Conservation (phyloP, 495 filamentous ascomycete genomes). For the Neurospora sublineolata region DNA sequence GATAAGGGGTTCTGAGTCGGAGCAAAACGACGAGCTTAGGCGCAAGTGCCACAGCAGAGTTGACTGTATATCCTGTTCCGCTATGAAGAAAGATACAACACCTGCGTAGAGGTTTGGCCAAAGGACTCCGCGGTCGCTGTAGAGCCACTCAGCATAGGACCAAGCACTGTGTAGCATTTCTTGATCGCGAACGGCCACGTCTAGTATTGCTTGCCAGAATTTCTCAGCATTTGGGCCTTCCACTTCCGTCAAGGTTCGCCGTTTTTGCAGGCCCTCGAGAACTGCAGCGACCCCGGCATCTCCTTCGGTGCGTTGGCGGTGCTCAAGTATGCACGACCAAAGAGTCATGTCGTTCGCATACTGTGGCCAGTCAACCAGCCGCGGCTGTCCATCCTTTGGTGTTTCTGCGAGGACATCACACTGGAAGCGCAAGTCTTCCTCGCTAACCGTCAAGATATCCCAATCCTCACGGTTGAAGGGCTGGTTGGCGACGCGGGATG, state of each 20-base stretch:
- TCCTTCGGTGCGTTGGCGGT: conserved; percentile 49
- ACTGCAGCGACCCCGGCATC: conserved; percentile 37
- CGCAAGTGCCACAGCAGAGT: conserved; percentile 26
- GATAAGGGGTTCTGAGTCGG: conserved; percentile 17
- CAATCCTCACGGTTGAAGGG: conserved; percentile 11
- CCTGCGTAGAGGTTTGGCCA: conserved; percentile 34
- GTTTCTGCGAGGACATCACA: conserved; percentile 33
- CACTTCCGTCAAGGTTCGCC: conserved; percentile 17
- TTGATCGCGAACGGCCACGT: conserved; percentile 26
- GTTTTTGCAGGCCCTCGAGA: conserved; percentile 22
- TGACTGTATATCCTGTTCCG: conserved; percentile 17
- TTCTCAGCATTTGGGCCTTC: conserved; percentile 21
- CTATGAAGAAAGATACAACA: conserved; percentile 24
- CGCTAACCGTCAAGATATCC: conserved; percentile 9
- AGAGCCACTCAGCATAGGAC: conserved; percentile 45
- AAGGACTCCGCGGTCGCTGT: conserved; percentile 33
- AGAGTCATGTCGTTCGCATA: conserved; percentile 42
- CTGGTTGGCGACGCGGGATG: neutral
- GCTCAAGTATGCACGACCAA: conserved; percentile 55
- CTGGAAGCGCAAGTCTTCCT: conserved; percentile 29
- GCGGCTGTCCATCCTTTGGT: conserved; percentile 16
- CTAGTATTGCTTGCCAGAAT: conserved; percentile 53
- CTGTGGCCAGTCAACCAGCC: conserved; percentile 44
- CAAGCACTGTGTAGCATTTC: conserved; percentile 38
- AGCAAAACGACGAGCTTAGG: conserved; percentile 25